Evolutionary conservation across 345 rosid species (phyloP).

Genomic region (Camelina hispida): DNA sequence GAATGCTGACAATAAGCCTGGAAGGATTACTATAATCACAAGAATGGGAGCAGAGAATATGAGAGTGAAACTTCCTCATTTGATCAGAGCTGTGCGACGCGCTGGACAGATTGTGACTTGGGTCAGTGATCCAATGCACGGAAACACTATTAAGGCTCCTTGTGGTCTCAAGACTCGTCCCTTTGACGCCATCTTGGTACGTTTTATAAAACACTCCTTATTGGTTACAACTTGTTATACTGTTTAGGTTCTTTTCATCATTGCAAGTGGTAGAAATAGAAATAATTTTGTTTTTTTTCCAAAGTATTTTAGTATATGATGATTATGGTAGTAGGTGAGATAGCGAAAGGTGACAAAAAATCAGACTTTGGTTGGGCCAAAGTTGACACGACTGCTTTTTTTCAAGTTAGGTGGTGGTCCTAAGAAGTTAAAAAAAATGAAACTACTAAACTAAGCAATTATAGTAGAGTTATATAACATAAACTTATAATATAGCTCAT

Average conservation of each 20-base stretch:
- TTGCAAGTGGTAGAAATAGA: conserved; percentile 18
- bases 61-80: conserved; percentile 93
- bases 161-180: conserved; percentile 95
- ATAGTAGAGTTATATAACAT: not conserved
- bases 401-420: conserved; percentile 43
- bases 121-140: conserved; percentile 98
- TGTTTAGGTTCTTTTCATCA: conserved; percentile 15
- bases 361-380: conserved; percentile 32
- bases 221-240: conserved; percentile 2
- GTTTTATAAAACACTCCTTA: conserved; percentile 11
- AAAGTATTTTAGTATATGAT: conserved; percentile 17
- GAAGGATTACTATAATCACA: conserved; percentile 81
- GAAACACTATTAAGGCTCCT: conserved; percentile 98
- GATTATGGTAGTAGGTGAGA: conserved; percentile 40
- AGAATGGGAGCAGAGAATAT: conserved; percentile 98
- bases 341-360: conserved; percentile 36
- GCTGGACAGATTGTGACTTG: conserved; percentile 91
- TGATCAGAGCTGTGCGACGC: conserved; percentile 75
- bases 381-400: conserved; percentile 30
- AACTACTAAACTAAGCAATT: not conserved
- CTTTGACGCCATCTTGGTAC: conserved; percentile 83
- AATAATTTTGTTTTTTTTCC: conserved; percentile 6
- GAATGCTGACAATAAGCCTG: conserved; percentile 86
- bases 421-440: not conserved
- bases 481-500: not conserved